Evolutionary conservation across 495 filamentous ascomycete species (phyloP), one percentile per base, ranked within the genome.

Genomic region (Neurospora tetraspora): DNA sequence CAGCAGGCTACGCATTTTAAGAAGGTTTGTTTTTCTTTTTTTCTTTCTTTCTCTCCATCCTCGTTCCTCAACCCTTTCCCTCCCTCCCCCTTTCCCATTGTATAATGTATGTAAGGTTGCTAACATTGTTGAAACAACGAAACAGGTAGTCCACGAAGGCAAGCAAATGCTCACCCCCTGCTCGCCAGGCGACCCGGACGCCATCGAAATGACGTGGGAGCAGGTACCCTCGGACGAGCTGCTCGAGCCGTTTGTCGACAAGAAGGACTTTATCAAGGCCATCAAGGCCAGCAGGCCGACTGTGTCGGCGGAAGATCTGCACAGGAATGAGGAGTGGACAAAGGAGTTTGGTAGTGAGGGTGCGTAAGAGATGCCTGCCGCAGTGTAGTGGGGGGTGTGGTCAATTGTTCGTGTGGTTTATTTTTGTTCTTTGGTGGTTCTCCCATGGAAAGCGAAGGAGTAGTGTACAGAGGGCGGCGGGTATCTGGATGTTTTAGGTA

Each of bases 1-100:
- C 95, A 98, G 83, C 97, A 93, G 68, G 96, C 96, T 38, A 99
- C 96, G 72, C 96, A 99, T 83, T 99, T 98, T 83, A 98, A 98
- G 81, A 91, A 92, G 87, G 95, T 96, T 75, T 8, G 31, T 9
- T 59, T 31, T 16, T 43, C 11, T 8, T 8, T 8, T 5, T 7
- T 8, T 18, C 5, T 53, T 4, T 11, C 42, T 65, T 71, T 68
- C 40, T 74, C 53, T 39, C 10, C 45, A 20, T 47, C n/a, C n/a
- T 11, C 18, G 10, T 2, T 37, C 7, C 11, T 39, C 72, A 71
- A 70, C 68, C 68, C 3, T 8, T 10, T 23, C 8, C 16, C 38
- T 69, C 16, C 16, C 72, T 39, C 5, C 3, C 10, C 10, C n/a
- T 11, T 5, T 6, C 7, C 73, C 39, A 36, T n/a, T 18, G 9